Conservation (phyloP, 176 grass and related monocot genomes). For the Areca catechu region DNA sequence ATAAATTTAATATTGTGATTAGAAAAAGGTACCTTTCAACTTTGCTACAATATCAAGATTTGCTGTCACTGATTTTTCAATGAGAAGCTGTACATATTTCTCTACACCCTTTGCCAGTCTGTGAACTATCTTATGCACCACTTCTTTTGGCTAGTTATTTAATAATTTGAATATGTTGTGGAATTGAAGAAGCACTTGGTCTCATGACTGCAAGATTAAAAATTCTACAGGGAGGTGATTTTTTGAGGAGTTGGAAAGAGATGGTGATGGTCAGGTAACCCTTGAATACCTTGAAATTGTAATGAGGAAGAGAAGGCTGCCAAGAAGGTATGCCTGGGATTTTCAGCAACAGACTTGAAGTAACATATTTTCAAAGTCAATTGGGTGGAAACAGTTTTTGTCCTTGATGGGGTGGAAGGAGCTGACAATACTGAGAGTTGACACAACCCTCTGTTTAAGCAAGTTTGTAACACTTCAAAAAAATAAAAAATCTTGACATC, state of each 20-base stretch:
- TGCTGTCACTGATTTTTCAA: too few relatives aligned
- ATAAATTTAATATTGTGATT: too few relatives aligned
- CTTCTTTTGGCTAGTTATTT: too few relatives aligned
- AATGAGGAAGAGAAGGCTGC: constrained; percentile 76
- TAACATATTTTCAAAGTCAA: constrained; percentile 86
- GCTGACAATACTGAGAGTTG: constrained; percentile 73
- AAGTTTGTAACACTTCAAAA: constrained; percentile 94
- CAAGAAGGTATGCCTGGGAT: constrained; percentile 65
- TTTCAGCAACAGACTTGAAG: constrained; percentile 61
- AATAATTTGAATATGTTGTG: too few relatives aligned
- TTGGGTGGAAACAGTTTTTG: constrained; percentile 90
- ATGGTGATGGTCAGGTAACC: constrained; percentile 83
- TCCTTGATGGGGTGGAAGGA: constrained; percentile 98
- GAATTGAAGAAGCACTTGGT: too few relatives aligned
- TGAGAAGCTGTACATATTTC: too few relatives aligned
- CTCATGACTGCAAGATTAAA: too few relatives aligned
- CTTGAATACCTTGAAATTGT: constrained; percentile 92
- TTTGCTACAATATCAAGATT: too few relatives aligned
- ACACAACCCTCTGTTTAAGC: constrained; percentile 84
- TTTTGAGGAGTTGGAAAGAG: constrained; percentile 88
- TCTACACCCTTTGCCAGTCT: too few relatives aligned
- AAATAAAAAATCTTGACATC: constrained; percentile 88
- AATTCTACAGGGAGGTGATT: constrained; percentile 67
- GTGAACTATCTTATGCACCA: too few relatives aligned
- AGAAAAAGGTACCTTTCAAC: too few relatives aligned